Evolutionary conservation across 495 filamentous ascomycete species (phyloP), one percentile per base, ranked within the genome.

Genomic region (Xylaria grammica): DNA sequence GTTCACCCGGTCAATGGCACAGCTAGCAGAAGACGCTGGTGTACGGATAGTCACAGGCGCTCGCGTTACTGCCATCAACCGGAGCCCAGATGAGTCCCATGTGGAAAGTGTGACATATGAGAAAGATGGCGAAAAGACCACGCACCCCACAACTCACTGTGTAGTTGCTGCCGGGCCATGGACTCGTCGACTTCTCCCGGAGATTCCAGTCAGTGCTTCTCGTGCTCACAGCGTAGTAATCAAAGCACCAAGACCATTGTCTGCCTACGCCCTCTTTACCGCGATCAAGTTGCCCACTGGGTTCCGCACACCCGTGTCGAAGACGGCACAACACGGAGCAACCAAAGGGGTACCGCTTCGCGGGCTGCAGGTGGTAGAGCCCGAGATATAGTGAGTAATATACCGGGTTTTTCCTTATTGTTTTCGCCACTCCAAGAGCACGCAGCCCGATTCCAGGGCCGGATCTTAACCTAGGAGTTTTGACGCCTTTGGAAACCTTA

Each of bases 141-240:
- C 90, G 8, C 32, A 67, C 6, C 48, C 65, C 0, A 65, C 67
- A 0, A 75, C 69, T 10, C 51, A 71, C 13, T 70, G 69, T 40
- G 79, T 96, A 15, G 76, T 97, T 19, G 81, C 91, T 19, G 91
- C 93, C 6, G 92, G 92, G 0, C 92, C 92, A 1, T 97, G 92
- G 92, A 94, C 91, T 0, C 76, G 74, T n/a, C 77, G 75, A 3
- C 75, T 97, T 7, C 86, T 89, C 40, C 89, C 92, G 5, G 76
- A 84, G 8, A 88, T 90, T 3, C 92, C 91, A 1, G 92, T 97
- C 60, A 81, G 84, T n/a, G 89, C 87, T 0, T 80, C 90, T 54
- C 87, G 92, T 42, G 92, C 93, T 0, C 92, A 97, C 73, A 91
- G 87, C 72, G 90, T 97, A 19, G 90, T 90, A 2, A 91, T 96